These are phyloP conservation scores for Stemphylium lycopersici DNA, from an alignment of 2,329 filamentous ascomycete species.

Conservation along the genomic window DNA sequence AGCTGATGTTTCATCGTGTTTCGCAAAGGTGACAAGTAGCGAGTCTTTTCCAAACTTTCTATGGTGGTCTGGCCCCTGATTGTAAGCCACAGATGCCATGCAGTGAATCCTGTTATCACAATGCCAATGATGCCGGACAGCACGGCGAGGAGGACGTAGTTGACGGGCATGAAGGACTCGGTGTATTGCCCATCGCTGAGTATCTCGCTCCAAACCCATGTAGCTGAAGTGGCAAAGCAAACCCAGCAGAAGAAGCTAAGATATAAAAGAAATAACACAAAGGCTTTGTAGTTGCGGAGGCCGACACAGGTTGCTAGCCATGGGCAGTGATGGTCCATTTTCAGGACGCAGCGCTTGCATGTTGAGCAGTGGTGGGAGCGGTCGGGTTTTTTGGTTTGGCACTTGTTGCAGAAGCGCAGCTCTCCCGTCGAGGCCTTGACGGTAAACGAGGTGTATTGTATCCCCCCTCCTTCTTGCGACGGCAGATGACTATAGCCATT, in stretches of 20 bases:
- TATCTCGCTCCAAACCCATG: constrained; percentile 87
- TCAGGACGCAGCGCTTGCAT: constrained; percentile 90
- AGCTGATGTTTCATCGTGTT: constrained; percentile 71
- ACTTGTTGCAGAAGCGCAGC: constrained; percentile 94
- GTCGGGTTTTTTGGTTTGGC: constrained; percentile 91
- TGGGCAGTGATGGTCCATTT: constrained; percentile 99
- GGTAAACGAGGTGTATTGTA: constrained; percentile 76
- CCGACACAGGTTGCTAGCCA: constrained; percentile 97
- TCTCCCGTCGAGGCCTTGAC: constrained; percentile 86
- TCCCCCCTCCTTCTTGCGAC: constrained; percentile 64
- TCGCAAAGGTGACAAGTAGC: constrained; percentile 83
- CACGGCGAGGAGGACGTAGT: constrained; percentile 87
- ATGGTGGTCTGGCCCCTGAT: constrained; percentile 87
- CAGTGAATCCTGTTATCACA: constrained; percentile 86
- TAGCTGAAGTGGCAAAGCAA: constrained; percentile 74
- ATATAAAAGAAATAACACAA: constrained; percentile 90
- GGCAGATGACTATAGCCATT: constrained; percentile 80
- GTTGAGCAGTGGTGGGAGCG: constrained; percentile 96
- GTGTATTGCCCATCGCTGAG: constrained; percentile 71
- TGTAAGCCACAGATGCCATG: constrained; percentile 87
- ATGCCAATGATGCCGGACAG: constrained; percentile 89
- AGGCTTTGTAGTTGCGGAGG: constrained; percentile 92
- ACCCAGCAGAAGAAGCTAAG: constrained; percentile 85
- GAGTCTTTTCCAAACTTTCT: constrained; percentile 92
- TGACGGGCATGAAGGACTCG: constrained; percentile 82